Evolutionary conservation across 352 stramenopile genomes (phyloP), one percentile per base, ranked within the genome.

Genomic region (Phytophthora kernoviae): DNA sequence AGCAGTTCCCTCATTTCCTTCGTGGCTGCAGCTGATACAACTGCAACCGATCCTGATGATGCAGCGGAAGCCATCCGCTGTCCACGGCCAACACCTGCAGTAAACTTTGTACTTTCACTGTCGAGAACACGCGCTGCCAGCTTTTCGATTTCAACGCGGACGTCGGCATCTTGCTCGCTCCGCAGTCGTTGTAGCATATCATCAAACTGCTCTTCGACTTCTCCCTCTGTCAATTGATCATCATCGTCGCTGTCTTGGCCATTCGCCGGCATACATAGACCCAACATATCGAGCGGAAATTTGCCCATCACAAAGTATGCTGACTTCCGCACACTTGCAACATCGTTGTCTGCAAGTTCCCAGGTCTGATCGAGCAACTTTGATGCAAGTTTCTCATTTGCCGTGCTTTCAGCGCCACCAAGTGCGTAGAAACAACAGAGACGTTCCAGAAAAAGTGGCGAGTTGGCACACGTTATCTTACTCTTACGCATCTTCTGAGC

Each of bases 401-500:
- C 45, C n/a, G 58, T 39, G 43, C 66, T 72, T 42, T 87, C 72
- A 17, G 62, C 39, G 5, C 62, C 58, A 10, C 75, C 75, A 33
- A 87, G 55, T 17, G 64, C 52, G 50, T 90, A 90, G 41, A 92
- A 82, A 4, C 40, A 54, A 27, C 79, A 88, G 20, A 92, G 44
- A 21, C 71, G 65, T 47, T 87, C 74, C 30, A 83, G 80, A 37
- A 90, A 88, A 4, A 82, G 77, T 5, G 72, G 37, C 8, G 79
- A 48, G 4, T 81, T 63, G 5, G 62, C 58, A 50, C 77, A 88
- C 4, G 41, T 40, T 2, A 94, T 65, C 46, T 81, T 88, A 24
- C 81, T 79, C 56, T 92, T 91, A 26, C 73, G 74, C 46, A 88
- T 64, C 54, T 91, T 94, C 32, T 76, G 60, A 3, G 76, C 34